Evolutionary conservation across 176 grass and related monocot genomes (phyloP).

Genomic region (Zoysia pacifica): DNA sequence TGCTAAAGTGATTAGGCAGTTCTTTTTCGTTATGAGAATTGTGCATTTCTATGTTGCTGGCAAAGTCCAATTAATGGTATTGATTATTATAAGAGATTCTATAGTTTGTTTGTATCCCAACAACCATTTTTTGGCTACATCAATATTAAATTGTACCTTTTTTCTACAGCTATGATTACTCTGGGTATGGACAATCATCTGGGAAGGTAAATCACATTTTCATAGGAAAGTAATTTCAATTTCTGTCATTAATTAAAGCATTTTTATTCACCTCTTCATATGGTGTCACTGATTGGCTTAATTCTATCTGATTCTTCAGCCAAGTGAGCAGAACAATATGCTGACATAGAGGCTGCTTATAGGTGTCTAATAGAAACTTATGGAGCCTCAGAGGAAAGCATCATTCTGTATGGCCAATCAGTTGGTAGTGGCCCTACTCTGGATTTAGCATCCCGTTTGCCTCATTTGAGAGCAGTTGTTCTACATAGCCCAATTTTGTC

Average conservation of each 20-base stretch:
- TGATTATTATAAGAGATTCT: not conserved
- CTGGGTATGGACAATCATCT: slow-evolving; percentile 79
- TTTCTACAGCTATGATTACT: slow-evolving; percentile 75
- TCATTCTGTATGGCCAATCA: slow-evolving; percentile 95
- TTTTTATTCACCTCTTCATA: slow-evolving; percentile 4
- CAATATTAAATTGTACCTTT: slow-evolving; percentile 11
- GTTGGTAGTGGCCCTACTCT: slow-evolving; percentile 91
- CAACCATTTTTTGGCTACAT: not conserved
- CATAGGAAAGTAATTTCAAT: slow-evolving; percentile 26
- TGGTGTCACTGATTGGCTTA: slow-evolving; percentile 21
- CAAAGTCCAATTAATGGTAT: slow-evolving; percentile 14
- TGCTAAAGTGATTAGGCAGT: not conserved
- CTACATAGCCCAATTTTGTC: slow-evolving; percentile 97
- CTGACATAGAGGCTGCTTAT: slow-evolving; percentile 90
- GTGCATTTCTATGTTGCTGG: not conserved
- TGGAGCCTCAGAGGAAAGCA: slow-evolving; percentile 64
- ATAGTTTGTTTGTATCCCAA: not conserved
- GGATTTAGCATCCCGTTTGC: slow-evolving; percentile 76
- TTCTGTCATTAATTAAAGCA: not conserved
- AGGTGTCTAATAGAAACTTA: slow-evolving; percentile 82
- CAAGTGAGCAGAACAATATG: slow-evolving; percentile 89
- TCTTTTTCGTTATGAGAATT: not conserved
- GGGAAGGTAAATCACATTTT: slow-evolving; percentile 67
- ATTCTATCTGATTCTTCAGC: slow-evolving; percentile 56
- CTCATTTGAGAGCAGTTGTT: slow-evolving; percentile 78